A percentile compares a stretch with the other conserved stretches of the same genome.
These are phyloP conservation scores for Lasiosphaeria hispida DNA, from an alignment of 495 filamentous ascomycete genomes.

Conservation along the genomic window DNA sequence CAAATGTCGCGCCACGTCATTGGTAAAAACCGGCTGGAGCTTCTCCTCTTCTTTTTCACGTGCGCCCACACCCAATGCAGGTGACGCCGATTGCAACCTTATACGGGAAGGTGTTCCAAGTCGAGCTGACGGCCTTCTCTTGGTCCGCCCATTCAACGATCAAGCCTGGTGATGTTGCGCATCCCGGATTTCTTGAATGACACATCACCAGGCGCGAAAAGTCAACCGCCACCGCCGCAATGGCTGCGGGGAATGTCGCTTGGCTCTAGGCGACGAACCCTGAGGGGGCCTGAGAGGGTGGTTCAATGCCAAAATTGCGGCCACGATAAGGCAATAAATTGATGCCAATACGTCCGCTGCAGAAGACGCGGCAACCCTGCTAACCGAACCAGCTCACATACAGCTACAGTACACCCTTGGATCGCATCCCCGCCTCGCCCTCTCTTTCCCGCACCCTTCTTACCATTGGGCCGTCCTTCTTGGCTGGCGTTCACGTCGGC, in stretches of 20 bases:
- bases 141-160: not conserved
- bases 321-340: no score
- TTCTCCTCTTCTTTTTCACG: not conserved
- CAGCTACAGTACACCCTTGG: no score
- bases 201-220: constrained; percentile 1
- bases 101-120: constrained; percentile 6
- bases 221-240: not conserved
- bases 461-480: no score
- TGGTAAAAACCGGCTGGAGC: not conserved
- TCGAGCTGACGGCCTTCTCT: not conserved
- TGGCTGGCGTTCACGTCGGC: no score
- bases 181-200: not conserved
- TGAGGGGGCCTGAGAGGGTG: no score
- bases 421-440: no score
- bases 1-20: not conserved
- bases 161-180: not conserved
- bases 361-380: no score
- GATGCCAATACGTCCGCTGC: no score
- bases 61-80: not conserved
- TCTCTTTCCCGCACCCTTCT: no score
- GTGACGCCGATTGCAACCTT: constrained; percentile 5
- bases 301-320: no score
- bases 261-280: no score
- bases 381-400: no score
- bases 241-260: not conserved